Conservation (phyloP, 352 stramenopile genomes). For the Chrysophaeum taylorii region DNA sequence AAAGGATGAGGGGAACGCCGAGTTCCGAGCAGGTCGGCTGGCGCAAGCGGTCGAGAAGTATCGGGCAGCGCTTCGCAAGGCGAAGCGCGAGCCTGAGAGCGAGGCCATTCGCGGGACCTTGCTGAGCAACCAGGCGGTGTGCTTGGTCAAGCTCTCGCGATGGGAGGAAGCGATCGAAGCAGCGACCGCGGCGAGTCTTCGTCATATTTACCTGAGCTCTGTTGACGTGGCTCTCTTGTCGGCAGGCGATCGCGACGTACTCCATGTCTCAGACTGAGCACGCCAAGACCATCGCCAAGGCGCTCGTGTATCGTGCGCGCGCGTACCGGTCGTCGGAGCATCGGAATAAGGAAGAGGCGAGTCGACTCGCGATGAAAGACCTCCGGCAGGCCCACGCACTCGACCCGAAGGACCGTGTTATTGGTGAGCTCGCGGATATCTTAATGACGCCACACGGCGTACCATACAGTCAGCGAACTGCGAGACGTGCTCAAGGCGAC, state of each 20-base stretch:
- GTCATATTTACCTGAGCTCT: too few species aligned
- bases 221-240: too few species aligned
- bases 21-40: neutral
- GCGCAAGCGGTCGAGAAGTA: neutral
- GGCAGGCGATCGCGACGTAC: too few species aligned
- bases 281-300: neutral
- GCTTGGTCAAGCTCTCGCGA: neutral
- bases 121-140: neutral
- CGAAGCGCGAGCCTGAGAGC: too few species aligned
- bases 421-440: too few species aligned
- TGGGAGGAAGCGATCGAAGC: conserved; percentile 1
- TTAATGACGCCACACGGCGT: too few species aligned
- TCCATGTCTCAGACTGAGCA: neutral
- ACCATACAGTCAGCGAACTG: too few species aligned
- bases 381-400: neutral
- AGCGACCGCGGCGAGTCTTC: too few species aligned
- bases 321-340: neutral
- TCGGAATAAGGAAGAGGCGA: neutral
- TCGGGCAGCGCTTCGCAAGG: neutral
- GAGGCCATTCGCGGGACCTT: neutral
- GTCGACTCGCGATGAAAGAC: neutral
- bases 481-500: too few species aligned
- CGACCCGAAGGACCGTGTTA: neutral
- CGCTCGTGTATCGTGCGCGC: neutral
- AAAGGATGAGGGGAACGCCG: neutral